Evolutionary conservation across 305 asterid genomes (phyloP), one percentile per base, ranked within the genome.

Genomic region (Petunia hybrid): DNA sequence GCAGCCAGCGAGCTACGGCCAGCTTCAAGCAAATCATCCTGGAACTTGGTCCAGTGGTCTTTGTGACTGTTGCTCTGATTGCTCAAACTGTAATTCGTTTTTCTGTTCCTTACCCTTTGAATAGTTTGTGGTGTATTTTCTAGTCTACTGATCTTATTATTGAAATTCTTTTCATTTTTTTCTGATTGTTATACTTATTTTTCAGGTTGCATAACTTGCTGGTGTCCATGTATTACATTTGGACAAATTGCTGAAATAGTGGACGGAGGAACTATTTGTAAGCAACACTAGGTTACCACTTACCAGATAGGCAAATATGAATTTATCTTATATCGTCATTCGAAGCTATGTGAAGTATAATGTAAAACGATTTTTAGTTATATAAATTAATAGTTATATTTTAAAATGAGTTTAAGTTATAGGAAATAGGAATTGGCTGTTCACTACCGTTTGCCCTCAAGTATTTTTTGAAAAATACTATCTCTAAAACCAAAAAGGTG

Each of bases 181-280:
- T 36, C 12, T 66, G 7, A 35, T 36, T 66, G n/a, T 40, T 39
- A 6, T 1, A 6, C 16, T 31, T 1, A 4, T 40, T 69, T 42
- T 59, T 6, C 88, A 91, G 94, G 90, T 70, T 90, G 89, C 80
- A 2, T 87, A 2, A 92, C 94, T 80, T 89, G 74, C 76, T 92
- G 89, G 83, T 90, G 97, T 60, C 97, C 97, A 4, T 91, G 97
- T 85, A 82, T 89, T 55, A 88, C 94, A 53, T 89, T 92, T 74
- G 97, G 97, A 16, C 90, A 76, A 60, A 71, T 88, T 80, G 93
- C 92, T 8, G 92, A 89, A 53, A 86, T 89, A 14, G 66, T 87
- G 1, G 97, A 92, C 81, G 69, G 60, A 83, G 97, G 97, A 51
- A 60, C 92, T 8, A 81, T 78, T 36, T 82, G 92, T 91, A 82